Percentiles rank a stretch among this genome's conserved stretches.
Evolutionary conservation across 2,329 filamentous ascomycete genomes (phyloP).

Genomic region (Sarocladiaceae sp.): DNA sequence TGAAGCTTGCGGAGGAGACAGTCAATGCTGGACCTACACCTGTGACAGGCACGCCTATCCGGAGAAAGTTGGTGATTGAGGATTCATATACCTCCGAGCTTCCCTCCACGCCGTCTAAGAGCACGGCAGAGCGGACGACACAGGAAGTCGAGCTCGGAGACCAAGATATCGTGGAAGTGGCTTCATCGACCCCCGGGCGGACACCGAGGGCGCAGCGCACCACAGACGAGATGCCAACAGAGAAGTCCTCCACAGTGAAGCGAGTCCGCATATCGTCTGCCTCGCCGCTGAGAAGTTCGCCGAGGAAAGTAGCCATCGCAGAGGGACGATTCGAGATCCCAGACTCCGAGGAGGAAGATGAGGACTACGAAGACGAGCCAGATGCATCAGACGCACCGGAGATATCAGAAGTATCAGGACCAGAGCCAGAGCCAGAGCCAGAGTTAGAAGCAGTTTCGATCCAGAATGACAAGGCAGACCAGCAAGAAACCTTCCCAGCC

Average conservation of each 20-base stretch:
- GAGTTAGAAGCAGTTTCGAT: too few species aligned
- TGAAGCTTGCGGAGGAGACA: background rate
- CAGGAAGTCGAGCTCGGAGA: background rate
- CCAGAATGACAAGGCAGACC: conserved; percentile 9
- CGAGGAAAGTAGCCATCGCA: conserved; percentile 2
- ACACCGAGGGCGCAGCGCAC: background rate
- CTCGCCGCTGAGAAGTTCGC: conserved; percentile 10
- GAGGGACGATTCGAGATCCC: conserved; percentile 36
- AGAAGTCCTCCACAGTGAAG: background rate
- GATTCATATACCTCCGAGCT: conserved; percentile 39
- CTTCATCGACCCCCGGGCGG: conserved; percentile 3
- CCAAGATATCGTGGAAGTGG: conserved; percentile 10
- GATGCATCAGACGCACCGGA: too few species aligned
- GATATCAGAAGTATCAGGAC: too few species aligned
- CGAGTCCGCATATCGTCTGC: conserved; percentile 1
- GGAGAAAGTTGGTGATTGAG: conserved; percentile 33
- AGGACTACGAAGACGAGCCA: conserved; percentile 17
- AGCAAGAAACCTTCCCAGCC: conserved; percentile 12
- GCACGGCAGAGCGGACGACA: background rate
- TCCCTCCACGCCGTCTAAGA: conserved; percentile 8
- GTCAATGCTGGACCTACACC: conserved; percentile 8
- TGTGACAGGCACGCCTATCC: background rate
- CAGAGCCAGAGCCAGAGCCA: background rate
- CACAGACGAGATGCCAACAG: background rate
- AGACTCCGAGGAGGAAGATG: conserved; percentile 44